These are phyloP conservation scores for Nectriaceae sp. DNA, from an alignment of 2,329 filamentous ascomycete species.

Conservation along the genomic window DNA sequence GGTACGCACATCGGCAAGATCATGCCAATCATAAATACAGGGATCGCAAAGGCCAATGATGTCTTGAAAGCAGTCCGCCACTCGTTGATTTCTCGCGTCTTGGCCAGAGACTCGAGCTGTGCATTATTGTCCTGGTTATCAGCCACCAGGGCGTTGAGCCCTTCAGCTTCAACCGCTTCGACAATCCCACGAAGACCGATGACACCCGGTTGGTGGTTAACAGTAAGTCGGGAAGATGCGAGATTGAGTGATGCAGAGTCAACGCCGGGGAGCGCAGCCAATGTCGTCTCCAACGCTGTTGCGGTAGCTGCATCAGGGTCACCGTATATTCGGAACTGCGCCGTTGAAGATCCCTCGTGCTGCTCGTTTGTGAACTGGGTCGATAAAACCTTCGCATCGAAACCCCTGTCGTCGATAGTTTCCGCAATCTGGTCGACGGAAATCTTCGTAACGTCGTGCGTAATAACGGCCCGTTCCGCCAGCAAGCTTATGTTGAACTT, in stretches of 20 bases:
- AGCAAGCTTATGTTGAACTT: constrained; percentile 95
- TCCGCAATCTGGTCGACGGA: constrained; percentile 74
- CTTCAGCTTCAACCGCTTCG: constrained; percentile 76
- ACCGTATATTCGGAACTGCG: constrained; percentile 85
- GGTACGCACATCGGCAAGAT: constrained; percentile 84
- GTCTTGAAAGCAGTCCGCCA: constrained; percentile 82
- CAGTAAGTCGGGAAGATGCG: constrained; percentile 69
- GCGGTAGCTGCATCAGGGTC: constrained; percentile 72
- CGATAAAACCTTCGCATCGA: constrained; percentile 81
- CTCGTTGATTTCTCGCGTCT: constrained; percentile 93
- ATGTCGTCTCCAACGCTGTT: constrained; percentile 66
- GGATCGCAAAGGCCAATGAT: constrained; percentile 80
- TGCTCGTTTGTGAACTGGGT: constrained; percentile 64
- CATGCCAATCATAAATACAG: constrained; percentile 93
- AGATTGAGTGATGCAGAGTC: constrained; percentile 73
- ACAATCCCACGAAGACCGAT: constrained; percentile 83
- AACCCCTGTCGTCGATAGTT: constrained; percentile 86
- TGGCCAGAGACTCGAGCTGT: constrained; percentile 91
- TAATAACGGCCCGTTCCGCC: constrained; percentile 86
- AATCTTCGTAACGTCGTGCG: constrained; percentile 75
- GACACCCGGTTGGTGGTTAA: constrained; percentile 70
- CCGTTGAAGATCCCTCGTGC: constrained; percentile 55
- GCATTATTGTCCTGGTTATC: constrained; percentile 96
- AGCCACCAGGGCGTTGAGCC: constrained; percentile 85
- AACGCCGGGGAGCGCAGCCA: constrained; percentile 70